These are phyloP conservation scores for Diospyros kaki DNA, from an alignment of 148 eudicot species.

Conservation along the genomic window DNA sequence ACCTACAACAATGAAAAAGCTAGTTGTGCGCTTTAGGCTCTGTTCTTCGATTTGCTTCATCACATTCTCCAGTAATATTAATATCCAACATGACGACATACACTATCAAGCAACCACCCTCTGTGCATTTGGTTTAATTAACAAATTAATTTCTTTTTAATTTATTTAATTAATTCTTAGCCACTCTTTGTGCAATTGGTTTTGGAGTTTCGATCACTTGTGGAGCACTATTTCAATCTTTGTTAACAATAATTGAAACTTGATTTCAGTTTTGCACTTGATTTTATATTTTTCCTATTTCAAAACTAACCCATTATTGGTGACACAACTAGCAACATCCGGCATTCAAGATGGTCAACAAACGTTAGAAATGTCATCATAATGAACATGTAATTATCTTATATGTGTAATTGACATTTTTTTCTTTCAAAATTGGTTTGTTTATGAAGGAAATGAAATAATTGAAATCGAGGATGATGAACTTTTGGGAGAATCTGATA, in stretches of 20 bases:
- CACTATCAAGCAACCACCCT: too few relatives aligned
- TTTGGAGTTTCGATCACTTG: neutral
- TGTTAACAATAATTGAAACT: neutral
- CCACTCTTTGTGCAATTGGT: neutral
- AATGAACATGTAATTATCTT: too few relatives aligned
- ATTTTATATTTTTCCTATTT: neutral
- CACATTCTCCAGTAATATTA: slow-evolving; percentile 36
- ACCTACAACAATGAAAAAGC: slow-evolving; percentile 22
- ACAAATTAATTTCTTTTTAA: too few relatives aligned
- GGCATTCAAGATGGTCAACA: too few relatives aligned
- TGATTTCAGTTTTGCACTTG: neutral
- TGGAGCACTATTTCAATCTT: neutral
- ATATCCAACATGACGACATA: slow-evolving; percentile 17
- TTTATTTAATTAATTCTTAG: neutral
- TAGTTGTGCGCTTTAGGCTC: slow-evolving; percentile 29
- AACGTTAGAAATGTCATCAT: too few relatives aligned
- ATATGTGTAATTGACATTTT: too few relatives aligned
- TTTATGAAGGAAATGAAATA: too few relatives aligned
- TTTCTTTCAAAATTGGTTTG: too few relatives aligned
- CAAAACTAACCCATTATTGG: neutral
- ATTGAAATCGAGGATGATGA: too few relatives aligned
- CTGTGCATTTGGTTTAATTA: too few relatives aligned
- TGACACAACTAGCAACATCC: too few relatives aligned
- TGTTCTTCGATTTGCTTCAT: slow-evolving; percentile 24
- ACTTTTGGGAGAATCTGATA: too few relatives aligned